A percentile compares a stretch with the other conserved stretches of the same genome.
Conservation (phyloP, 768 basidiomycete species). For the Coprinellus aureogranulatus region DNA sequence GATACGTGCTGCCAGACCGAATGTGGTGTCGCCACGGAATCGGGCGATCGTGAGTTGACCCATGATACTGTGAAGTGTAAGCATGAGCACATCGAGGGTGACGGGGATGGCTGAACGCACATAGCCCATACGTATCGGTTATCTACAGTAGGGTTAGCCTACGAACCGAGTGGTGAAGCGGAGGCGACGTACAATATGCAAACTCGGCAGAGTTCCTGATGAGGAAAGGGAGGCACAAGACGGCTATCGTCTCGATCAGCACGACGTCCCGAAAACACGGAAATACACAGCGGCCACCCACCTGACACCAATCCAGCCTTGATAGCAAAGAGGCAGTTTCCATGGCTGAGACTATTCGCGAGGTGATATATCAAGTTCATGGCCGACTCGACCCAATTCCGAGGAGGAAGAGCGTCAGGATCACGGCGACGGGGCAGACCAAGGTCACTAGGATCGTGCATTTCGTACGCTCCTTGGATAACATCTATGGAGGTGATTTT, state of each 20-base stretch:
- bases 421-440: conserved; percentile 59
- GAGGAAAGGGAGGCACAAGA: conserved; percentile 60
- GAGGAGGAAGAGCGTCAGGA: conserved; percentile 72
- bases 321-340: conserved; percentile 66
- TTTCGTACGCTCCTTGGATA: conserved; percentile 55
- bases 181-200: conserved; percentile 49
- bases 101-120: conserved; percentile 37
- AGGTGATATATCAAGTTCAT: conserved; percentile 46
- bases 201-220: conserved; percentile 51
- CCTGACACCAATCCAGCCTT: conserved; percentile 65
- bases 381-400: conserved; percentile 52
- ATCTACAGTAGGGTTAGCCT: conserved; percentile 30
- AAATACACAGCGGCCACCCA: conserved; percentile 10
- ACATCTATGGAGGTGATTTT: conserved; percentile 25
- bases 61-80: conserved; percentile 63
- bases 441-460: conserved; percentile 41
- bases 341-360: conserved; percentile 42
- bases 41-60: conserved; percentile 69
- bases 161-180: not conserved
- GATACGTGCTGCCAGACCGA: conserved; percentile 60
- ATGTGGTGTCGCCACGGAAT: conserved; percentile 74
- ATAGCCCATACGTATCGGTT: conserved; percentile 72
- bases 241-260: conserved; percentile 32
- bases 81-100: not conserved
- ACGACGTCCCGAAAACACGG: not conserved